Evolutionary conservation across 768 basidiomycete genomes (phyloP), one percentile per base, ranked within the genome.

Genomic region (Obba rivulosa): DNA sequence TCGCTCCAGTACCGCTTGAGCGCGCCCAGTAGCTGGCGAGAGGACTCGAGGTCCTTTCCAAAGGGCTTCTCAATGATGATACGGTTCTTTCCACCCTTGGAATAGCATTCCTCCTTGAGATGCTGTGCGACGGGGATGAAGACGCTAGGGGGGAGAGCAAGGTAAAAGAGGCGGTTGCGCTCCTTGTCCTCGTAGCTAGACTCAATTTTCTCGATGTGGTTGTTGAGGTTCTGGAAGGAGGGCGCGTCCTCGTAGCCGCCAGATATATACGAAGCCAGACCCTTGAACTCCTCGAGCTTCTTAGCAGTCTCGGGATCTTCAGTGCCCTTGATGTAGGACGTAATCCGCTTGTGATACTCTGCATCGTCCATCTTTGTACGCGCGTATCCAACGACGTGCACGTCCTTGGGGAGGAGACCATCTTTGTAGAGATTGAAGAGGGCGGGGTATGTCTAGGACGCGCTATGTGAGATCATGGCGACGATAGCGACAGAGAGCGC

Each of bases 41-140:
- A 89, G 8, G 88, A 90, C 0, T 89, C 80, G 52, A 89, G 78
- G 59, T 99, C 95, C 66, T 92, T 96, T 31, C 95, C 95, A 63
- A 99, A 99, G 1, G 95, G 95, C 69, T 99, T 99, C 72, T 99
- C 95, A 57, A 99, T 85, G 62, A 99, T 92, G 67, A 99, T 83
- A 46, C 95, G 83, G 69, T 92, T 94, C 64, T 83, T 66, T 18
- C 92, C 93, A 25, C 71, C 75, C 25, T 69, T 74, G 21, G 77
- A 55, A 44, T 98, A 94, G 68, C 85, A 89, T 62, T 85, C 77
- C 58, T 84, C 80, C 66, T 84, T 93, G 57, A 94, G 67, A 58
- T 90, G 83, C 64, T 79, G 77, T 24, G 90, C 83, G 45, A 97
- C 95, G 23, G 87, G 79, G 55, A 90, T 81, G 72, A 99, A 99